These are phyloP conservation scores for Thraustotheca clavata DNA, from an alignment of 352 stramenopile species.

Conservation along the genomic window DNA sequence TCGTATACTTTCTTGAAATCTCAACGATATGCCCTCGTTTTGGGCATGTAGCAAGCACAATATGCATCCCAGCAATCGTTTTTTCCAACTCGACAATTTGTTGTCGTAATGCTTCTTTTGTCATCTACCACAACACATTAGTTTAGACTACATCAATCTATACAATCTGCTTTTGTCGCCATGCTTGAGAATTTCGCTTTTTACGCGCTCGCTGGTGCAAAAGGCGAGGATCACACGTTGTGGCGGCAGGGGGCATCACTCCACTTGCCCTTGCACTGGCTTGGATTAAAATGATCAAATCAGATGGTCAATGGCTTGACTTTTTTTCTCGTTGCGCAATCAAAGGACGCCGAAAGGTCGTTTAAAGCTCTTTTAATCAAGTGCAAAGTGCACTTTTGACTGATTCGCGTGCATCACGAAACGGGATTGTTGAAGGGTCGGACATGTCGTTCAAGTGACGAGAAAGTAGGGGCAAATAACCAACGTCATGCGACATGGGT, in stretches of 20 bases:
- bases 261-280: background rate
- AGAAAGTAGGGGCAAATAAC: too few relatives aligned
- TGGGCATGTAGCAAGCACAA: background rate
- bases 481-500: too few relatives aligned
- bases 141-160: background rate
- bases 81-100: background rate
- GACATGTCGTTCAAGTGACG: too few relatives aligned
- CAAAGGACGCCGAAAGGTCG: too few relatives aligned
- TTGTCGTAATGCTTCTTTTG: background rate
- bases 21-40: background rate
- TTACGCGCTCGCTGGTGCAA: slow-evolving; percentile 2
- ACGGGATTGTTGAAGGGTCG: too few relatives aligned
- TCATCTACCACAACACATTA: background rate
- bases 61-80: background rate
- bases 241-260: background rate
- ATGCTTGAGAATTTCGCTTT: background rate
- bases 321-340: too few relatives aligned
- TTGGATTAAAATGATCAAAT: background rate
- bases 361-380: too few relatives aligned
- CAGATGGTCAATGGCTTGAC: background rate
- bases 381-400: too few relatives aligned
- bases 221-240: background rate
- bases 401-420: too few relatives aligned
- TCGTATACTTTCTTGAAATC: background rate
- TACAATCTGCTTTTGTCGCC: slow-evolving; percentile 1